These are phyloP conservation scores for Phytophthora brassicae DNA, from an alignment of 352 stramenopile genomes.

Conservation along the genomic window DNA sequence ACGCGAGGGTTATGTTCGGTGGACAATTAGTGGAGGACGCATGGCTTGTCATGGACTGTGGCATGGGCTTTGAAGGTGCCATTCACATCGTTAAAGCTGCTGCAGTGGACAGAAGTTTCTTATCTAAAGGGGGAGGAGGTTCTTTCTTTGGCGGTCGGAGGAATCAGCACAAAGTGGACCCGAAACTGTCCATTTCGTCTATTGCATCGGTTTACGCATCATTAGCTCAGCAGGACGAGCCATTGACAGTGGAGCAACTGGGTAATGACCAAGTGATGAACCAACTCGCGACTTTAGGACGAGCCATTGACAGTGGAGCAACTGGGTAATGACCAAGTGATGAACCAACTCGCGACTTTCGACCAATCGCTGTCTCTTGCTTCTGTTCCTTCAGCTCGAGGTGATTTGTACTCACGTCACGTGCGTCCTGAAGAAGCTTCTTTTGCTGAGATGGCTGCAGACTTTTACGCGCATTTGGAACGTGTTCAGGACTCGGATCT, in stretches of 20 bases:
- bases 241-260: conserved; percentile 16
- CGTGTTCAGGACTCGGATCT: conserved; percentile 67
- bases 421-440: conserved; percentile 70
- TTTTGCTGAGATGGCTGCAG: conserved; percentile 75
- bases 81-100: conserved; percentile 71
- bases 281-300: conserved; percentile 42
- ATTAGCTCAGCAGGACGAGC: conserved; percentile 19
- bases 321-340: conserved; percentile 35
- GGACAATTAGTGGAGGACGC: conserved; percentile 74
- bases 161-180: conserved; percentile 27
- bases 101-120: conserved; percentile 19
- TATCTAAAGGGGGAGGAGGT: background rate
- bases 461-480: conserved; percentile 78
- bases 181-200: conserved; percentile 68
- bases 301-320: conserved; percentile 17
- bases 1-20: conserved; percentile 78
- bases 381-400: conserved; percentile 28
- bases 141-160: conserved; percentile 12
- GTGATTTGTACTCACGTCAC: conserved; percentile 51
- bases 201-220: conserved; percentile 73
- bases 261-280: conserved; percentile 42
- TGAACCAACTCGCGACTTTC: conserved; percentile 48
- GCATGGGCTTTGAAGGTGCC: conserved; percentile 64
- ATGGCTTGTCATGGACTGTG: conserved; percentile 83
- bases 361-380: conserved; percentile 40